Base-by-base conservation (phyloP, 2,329 filamentous ascomycete genomes). In the Exophiala phaeomuriformis region DNA sequence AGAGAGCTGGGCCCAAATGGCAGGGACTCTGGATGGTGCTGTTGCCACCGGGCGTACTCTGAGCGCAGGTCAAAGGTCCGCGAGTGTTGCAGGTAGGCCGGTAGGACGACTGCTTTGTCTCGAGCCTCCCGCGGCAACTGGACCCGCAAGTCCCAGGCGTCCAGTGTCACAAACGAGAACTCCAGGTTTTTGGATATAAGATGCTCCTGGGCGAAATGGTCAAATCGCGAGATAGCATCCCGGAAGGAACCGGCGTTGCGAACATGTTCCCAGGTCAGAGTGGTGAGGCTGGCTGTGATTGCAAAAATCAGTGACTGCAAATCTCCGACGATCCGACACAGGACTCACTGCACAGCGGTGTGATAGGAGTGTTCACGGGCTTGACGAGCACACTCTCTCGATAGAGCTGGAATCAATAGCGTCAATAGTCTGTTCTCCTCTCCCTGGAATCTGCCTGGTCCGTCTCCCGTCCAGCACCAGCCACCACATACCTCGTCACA, bases 41-140 rank as follows among this genome's bases (percentile, higher is more conserved):
- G 89, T 73, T 97, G 93, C 90, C 93, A 98, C 69, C 90, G 83
- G 75, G 96, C 90, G 70, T 98, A 98, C 74, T 98, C 93, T 66
- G 90, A 95, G 60, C 93, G 87, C 53, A 98, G 81, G 69, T 97
- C 93, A 69, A 97, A 98, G 53, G 91, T 95, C 57, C 93, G 85
- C 37, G 93, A 96, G 76, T 98, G 93, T 75, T 98, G 93, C 56
- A 98, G 81, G 71, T 98, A 98, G 6, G 91, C 87, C 27, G 93
- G 93, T 35, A 98, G 82, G 48, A 97, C 93, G 40, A 97, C 93
- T 62, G 90, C 87, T 79, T 98, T 98, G 76, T 98, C 93, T 66
- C 93, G 88, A 67, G 93, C 93, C 76, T 98, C 93, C 60, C 93
- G 88, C 45, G 93, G 93, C 68, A 98, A 82, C 78, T 98, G 93